Evolutionary conservation across 2,329 filamentous ascomycete genomes (phyloP).

Genomic region (Epichloe baconii): DNA sequence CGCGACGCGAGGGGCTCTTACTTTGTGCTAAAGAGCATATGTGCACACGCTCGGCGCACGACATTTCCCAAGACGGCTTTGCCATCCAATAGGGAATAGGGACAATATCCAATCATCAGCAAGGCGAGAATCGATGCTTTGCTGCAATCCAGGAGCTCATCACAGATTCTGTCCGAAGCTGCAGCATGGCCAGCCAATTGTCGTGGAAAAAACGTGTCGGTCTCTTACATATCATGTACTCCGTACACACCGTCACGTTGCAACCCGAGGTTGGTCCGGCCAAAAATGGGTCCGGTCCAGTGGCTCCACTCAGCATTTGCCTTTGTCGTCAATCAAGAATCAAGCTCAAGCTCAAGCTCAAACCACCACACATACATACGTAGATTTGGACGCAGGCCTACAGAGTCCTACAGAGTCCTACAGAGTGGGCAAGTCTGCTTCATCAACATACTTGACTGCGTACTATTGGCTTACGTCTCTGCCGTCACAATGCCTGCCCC

Average conservation of each 20-base stretch:
- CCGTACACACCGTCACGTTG: neutral
- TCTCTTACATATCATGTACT: neutral
- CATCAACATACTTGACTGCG: neutral
- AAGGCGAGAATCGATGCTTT: neutral
- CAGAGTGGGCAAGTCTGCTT: neutral
- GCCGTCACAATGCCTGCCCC: constrained; percentile 17
- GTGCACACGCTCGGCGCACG: neutral
- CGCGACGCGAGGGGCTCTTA: constrained; percentile 5
- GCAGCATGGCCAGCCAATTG: neutral
- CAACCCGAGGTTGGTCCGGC: constrained; percentile 4
- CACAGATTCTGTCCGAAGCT: neutral
- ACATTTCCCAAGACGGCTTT: no score
- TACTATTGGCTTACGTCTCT: neutral
- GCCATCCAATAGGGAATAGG: neutral
- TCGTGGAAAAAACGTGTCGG: neutral
- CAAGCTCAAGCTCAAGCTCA: neutral
- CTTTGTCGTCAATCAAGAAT: no score
- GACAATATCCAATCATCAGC: neutral
- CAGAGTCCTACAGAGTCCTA: neutral
- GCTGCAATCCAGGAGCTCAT: no score
- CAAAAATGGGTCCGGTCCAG: no score
- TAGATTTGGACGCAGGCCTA: neutral
- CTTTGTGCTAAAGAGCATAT: neutral
- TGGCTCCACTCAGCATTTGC: no score
- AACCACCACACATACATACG: neutral